These are phyloP conservation scores for Petasospora fabianii DNA, from an alignment of 1,139 yeast species.

Conservation along the genomic window DNA sequence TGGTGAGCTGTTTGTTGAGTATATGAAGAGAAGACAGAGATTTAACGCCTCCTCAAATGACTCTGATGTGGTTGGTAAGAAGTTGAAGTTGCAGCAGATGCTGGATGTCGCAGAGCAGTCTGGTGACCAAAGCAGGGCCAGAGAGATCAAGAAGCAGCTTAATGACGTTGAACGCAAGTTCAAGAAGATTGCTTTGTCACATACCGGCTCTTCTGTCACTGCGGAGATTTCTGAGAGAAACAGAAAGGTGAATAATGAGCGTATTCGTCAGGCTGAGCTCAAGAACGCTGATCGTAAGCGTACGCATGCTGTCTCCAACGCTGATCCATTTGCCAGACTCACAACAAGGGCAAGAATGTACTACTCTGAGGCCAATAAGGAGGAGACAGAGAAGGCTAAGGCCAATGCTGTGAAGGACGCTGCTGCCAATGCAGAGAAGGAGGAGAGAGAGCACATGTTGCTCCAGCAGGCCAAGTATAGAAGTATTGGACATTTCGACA, in stretches of 20 bases:
- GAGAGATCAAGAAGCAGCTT: conserved; percentile 13
- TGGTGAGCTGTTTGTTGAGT: conserved; percentile 72
- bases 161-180: conserved; percentile 38
- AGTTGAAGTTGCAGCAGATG: conserved; percentile 70
- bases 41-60: conserved; percentile 56
- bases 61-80: conserved; percentile 67
- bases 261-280: conserved; percentile 77
- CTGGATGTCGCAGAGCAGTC: conserved; percentile 73
- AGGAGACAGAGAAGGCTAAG: conserved; percentile 43
- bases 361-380: conserved; percentile 49
- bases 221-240: conserved; percentile 52
- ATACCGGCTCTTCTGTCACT: conserved; percentile 32
- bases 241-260: conserved; percentile 72
- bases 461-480: conserved; percentile 34
- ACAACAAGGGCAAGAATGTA: conserved; percentile 84
- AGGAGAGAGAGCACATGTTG: conserved; percentile 32
- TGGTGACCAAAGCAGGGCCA: conserved; percentile 35
- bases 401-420: conserved; percentile 37
- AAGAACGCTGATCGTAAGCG: conserved; percentile 57
- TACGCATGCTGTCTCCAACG: conserved; percentile 41
- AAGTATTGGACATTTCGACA: conserved; percentile 43
- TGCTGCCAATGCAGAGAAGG: conserved; percentile 33
- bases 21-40: conserved; percentile 69
- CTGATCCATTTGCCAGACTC: conserved; percentile 88
- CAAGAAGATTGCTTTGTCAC: conserved; percentile 31